Evolutionary conservation across 192 early-diverging fungal genomes (phyloP), one percentile per base, ranked within the genome.

Genomic region (Allomyces arbusculus): DNA sequence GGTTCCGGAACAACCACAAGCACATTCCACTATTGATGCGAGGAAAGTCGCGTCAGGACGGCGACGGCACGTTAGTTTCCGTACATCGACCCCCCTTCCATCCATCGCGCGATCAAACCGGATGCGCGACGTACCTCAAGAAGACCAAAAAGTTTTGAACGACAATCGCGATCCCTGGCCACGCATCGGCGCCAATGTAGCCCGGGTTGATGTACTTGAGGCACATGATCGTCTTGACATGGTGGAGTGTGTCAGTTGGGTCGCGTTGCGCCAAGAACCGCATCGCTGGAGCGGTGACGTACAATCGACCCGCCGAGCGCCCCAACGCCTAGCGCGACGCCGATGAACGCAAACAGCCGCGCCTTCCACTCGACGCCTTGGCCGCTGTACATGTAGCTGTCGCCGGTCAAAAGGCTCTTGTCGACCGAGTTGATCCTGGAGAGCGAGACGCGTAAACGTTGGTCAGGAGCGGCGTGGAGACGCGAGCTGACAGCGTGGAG

Each of bases 361-460:
- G 79, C 79, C 66, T 79, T 81, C 62, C 65, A 70, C 11, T 75
- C 79, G 10, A 79, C 74, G 64, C 71, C 69, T 0, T 19, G 10
- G 14, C 67, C 63, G 44, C 66, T 66, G 61, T 63, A 72, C 3
- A 66, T 61, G 33, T 63, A 72, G 61, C 72, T 75, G 62, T 76
- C 76, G 0, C 71, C 76, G 61, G 64, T 76, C 20, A 81, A 68
- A 43, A 69, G 74, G 26, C 75, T 71, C 23, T 71, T 71, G 63
- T 81, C 76, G 50, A 81, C 79, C 64, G 79, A 63, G 67, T 81
- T 81, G 2, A 81, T 76, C 62, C 75, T 76, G 63, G n/a, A 10
- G 12, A 65, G 12, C 12, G 10, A 1, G 40, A 23, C 24, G 25
- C 61, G 40, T 10, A 62, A 62, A 1, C 23, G 33, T 40, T 7